phyloP scores from a whole-genome alignment of 768 basidiomycete genomes.

The Saitozyma podzolica region DNA sequence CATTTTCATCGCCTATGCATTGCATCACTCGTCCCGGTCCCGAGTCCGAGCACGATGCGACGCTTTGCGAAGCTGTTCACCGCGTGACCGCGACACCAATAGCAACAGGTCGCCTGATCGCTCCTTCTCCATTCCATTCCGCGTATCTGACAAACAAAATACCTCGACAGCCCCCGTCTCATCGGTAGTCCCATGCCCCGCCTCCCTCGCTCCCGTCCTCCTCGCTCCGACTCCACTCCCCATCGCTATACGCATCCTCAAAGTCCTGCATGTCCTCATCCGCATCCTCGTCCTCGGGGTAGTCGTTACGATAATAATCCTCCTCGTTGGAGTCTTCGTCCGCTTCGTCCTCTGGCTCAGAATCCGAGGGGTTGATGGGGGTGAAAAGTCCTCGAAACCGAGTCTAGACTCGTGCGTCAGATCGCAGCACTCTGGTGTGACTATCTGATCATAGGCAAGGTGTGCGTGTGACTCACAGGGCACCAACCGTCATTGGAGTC shows the following conservation, averaged over 20 bases:
- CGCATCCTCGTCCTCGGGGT: conserved; percentile 48
- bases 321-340: conserved; percentile 49
- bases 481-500: conserved; percentile 19
- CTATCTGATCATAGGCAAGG: not conserved
- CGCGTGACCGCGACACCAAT: not conserved
- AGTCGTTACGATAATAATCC: conserved; percentile 48
- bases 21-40: too few relatives aligned
- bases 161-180: not conserved
- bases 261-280: conserved; percentile 47
- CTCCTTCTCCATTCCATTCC: too few relatives aligned
- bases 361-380: conserved; percentile 32
- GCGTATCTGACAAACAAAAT: not conserved
- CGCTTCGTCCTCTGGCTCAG: conserved; percentile 48
- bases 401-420: conserved; percentile 23
- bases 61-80: too few relatives aligned
- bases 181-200: conserved; percentile 5
- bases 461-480: conserved; percentile 21
- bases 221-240: conserved; percentile 5
- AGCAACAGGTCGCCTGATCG: not conserved
- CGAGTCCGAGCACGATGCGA: too few relatives aligned
- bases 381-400: conserved; percentile 40
- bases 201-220: conserved; percentile 3
- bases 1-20: too few relatives aligned
- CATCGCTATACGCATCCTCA: conserved; percentile 22
- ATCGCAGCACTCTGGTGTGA: not conserved